Base-by-base conservation (phyloP, 805 yeast species). In the Kodamaea neixiangensis region DNA sequence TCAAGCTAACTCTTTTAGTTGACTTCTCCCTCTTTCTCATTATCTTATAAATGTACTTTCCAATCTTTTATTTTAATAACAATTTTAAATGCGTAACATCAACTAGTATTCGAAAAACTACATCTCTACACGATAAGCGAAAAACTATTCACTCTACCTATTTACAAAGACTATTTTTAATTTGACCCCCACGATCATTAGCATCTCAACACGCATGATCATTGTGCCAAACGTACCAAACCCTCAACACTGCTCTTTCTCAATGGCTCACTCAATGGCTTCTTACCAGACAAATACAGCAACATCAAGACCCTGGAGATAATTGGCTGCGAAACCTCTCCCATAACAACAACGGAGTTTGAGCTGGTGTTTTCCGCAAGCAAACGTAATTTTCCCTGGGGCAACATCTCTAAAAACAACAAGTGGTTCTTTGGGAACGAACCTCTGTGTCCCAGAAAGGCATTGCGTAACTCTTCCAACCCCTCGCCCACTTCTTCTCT, bases 341-440 rank as follows among this genome's bases (percentile, higher is more conserved):
- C 97, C 65, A 92, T 62, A 42, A 43, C 64, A 19, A 55, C 56
- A 34, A 60, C 51, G 9, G 43, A 33, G 5, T 65, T 66, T 19
- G 72, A 73, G 19, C 58, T 61, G 13, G 70, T 66, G 48, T 67
- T 61, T 49, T 62, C 62, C 43, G 68, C 68, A 6, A 64, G 49
- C 7, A 70, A 47, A 15, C 47, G 52, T 39, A 70, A 53, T 17
- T 18, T 31, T n/a, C 60, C 61, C 1, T 68, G 69, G n/a, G 67
- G 65, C 15, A 75, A 67, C 13, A 83, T 71, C 58, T 84, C 84
- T 58, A 93, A 67, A 47, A 80, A 72, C 48, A 92, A 67, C 35
- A 83, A 77, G 54, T 88, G 85, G 65, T 89, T 84, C 62, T 86
- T 88, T 17, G 87, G 86, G 7, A 90, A 92, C 10, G 89, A 78